Percentiles rank a stretch among this genome's conserved stretches.
phyloP scores from a whole-genome alignment of 108 stramenopile genomes.

The Mayamaea pseudoterrestris region DNA sequence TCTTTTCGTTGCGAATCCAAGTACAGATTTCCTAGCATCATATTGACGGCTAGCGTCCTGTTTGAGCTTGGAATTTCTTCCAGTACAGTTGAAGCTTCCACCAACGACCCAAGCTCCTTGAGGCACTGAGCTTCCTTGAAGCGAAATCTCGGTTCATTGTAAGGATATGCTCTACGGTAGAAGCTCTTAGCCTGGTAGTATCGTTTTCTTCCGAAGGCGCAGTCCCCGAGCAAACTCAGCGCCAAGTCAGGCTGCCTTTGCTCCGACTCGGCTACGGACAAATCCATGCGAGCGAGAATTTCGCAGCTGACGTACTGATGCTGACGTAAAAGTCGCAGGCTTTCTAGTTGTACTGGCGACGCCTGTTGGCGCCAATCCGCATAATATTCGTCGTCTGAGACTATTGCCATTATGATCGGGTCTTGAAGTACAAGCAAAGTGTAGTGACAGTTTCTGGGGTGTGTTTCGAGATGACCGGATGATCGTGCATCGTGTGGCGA shows the following conservation, averaged over 20 bases:
- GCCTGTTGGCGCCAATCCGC: not conserved
- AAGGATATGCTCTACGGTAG: slow-evolving; percentile 35
- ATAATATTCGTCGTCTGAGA: too few species aligned
- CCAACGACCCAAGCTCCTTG: slow-evolving; percentile 39
- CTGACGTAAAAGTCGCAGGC: slow-evolving; percentile 26
- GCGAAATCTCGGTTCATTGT: slow-evolving; percentile 20
- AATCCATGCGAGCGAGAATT: slow-evolving; percentile 50
- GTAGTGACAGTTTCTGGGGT: too few species aligned
- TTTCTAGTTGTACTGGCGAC: slow-evolving; percentile 43
- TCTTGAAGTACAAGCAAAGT: too few species aligned
- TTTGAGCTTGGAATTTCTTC: slow-evolving; percentile 36
- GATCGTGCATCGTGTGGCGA: too few species aligned
- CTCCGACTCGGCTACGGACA: slow-evolving; percentile 31
- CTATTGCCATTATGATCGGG: too few species aligned
- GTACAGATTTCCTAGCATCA: slow-evolving; percentile 60
- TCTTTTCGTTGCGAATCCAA: slow-evolving; percentile 25
- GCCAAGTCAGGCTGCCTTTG: slow-evolving; percentile 21
- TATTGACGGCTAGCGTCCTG: slow-evolving; percentile 39
- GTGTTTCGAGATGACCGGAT: too few species aligned
- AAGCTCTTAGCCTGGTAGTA: slow-evolving; percentile 45
- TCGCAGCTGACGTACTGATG: slow-evolving; percentile 65
- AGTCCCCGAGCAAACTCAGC: slow-evolving; percentile 49
- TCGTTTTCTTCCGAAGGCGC: slow-evolving; percentile 34
- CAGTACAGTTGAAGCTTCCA: slow-evolving; percentile 59
- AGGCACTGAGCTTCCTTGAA: slow-evolving; percentile 72